Base-by-base conservation (phyloP, 78 protist species). In the Emiliania huxleyi region DNA sequence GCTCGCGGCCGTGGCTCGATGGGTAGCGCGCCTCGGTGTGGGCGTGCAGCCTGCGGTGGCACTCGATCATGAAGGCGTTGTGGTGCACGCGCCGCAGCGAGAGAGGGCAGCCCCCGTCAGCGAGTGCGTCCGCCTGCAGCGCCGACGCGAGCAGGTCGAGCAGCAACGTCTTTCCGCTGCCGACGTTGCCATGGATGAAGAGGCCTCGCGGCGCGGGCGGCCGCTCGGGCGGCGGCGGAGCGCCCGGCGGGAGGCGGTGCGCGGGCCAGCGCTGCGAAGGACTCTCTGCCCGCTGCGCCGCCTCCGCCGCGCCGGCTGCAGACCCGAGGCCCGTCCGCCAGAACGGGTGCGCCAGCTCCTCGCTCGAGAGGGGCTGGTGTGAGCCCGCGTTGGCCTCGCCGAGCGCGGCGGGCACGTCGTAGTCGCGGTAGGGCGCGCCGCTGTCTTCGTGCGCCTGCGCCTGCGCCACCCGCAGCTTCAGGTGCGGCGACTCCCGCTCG, bases 81-180 rank as follows among this genome's bases (percentile, higher is more conserved):
- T 40, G 29, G 33, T 77, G 87, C n/a, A 77, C 87, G 18, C 46
- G 87, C 3, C 48, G 46, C 5, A 77, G 75, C 11, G 75, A 4
- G 75, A 62, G 37, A 62, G 37, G 12, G 37, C n/a, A 2, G 75
- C 3, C 23, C 11, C 29, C 37, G 29, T 62, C n/a, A 26, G 75
- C 75, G 37, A 62, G 2, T 62, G 75, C 75, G 62, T 52, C 62
- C 62, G 15, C 62, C 8, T 19, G 62, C 15, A 92, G 90, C 25
- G 46, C 8, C n/a, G n/a, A n/a, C n/a, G 69, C 97, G 90, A 98
- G 95, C 35, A 96, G 75, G 83, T 98, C 99, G 98, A 98, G 96
- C n/a, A 98, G 90, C 79, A 96, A 91, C 79, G 98, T 95, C 94
- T 98, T 98, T 38, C 99, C 99, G 29, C 95, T 93, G 0, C 99